A percentile compares a stretch with the other conserved stretches of the same genome.
Conservation (phyloP, 257 asterid genomes). For the Nicotiana otophora region DNA sequence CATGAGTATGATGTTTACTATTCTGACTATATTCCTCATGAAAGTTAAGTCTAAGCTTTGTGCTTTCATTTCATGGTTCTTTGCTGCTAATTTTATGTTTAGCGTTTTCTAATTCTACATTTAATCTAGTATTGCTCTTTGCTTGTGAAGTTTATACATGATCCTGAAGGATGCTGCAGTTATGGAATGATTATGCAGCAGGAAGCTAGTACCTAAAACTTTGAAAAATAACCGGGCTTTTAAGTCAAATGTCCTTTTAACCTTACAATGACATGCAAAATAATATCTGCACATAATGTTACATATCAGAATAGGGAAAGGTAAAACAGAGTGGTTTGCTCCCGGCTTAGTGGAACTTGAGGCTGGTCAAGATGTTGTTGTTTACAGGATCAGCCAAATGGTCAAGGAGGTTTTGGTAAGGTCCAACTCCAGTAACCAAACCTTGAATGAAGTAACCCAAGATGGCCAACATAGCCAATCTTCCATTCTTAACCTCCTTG, state of each 20-base stretch:
- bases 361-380: conserved; percentile 85
- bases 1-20: not conserved
- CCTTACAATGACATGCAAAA: conserved; percentile 19
- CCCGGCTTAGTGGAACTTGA: conserved; percentile 66
- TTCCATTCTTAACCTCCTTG: conserved; percentile 91
- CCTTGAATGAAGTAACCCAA: conserved; percentile 87
- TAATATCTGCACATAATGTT: conserved; percentile 29
- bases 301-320: conserved; percentile 8
- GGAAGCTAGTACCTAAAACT: conserved; percentile 10
- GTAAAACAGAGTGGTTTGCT: conserved; percentile 13
- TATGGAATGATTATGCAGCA: not conserved
- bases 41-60: not conserved
- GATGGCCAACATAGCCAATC: conserved; percentile 87
- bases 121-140: not conserved
- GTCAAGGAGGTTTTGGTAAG: conserved; percentile 75
- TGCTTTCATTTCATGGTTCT: not conserved
- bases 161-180: not conserved
- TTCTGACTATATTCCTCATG: not conserved
- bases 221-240: conserved; percentile 8
- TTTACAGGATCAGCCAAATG: conserved; percentile 83
- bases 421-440: conserved; percentile 84
- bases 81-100: conserved; percentile 1
- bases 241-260: conserved; percentile 5
- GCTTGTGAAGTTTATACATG: not conserved
- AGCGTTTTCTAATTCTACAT: not conserved